Base-by-base conservation (phyloP, 2,329 filamentous ascomycete genomes). In the Cladophialophora immunda region DNA sequence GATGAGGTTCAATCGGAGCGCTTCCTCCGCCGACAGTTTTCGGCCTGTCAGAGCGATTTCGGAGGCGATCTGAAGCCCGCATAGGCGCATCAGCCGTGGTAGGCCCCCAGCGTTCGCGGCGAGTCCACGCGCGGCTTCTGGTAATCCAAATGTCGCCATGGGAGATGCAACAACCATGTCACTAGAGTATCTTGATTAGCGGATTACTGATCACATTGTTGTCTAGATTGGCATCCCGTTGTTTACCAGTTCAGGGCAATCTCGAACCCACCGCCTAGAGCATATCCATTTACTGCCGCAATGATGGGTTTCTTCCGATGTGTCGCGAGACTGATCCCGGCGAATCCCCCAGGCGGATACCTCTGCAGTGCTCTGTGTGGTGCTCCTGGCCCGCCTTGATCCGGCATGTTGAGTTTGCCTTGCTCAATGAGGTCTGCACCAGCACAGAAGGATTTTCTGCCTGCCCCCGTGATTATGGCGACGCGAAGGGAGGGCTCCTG, bases 251-350 rank as follows among this genome's bases (percentile, higher is more conserved):
- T 67, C 54, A 66, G 17, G 3, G n/a, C 27, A 22, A 93, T 92
- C 81, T 94, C 92, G 77, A 90, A 88, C 1, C 90, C 92, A 59
- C 91, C 92, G 32, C 91, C 92, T 50, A 91, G 84, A 67, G 89
- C 91, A 15, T 90, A 80, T 6, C 91, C 91, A 73, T 93, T 92
- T 25, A 93, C 89, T 1, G 91, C 92, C 1, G 88, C 90, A 27
- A 94, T 85, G 58, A 94, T 83, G 6, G 91, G 91, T 73, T 94
- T 94, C 77, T 86, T 87, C 53, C 90, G 90, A 30, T 30, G 29
- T 3, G 78, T 77, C 34, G 90, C 83, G 71, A 90, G 87, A 59
- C 86, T 66, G 27, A 66, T 74, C 1, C 78, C 79, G 41, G 75
- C 79, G 65, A 81, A 81, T n/a, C 79, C 79, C 6, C 72, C 75